Evolutionary conservation across 805 yeast genomes (phyloP), one percentile per base, ranked within the genome.

Genomic region (Yarrowia alimentaria): DNA sequence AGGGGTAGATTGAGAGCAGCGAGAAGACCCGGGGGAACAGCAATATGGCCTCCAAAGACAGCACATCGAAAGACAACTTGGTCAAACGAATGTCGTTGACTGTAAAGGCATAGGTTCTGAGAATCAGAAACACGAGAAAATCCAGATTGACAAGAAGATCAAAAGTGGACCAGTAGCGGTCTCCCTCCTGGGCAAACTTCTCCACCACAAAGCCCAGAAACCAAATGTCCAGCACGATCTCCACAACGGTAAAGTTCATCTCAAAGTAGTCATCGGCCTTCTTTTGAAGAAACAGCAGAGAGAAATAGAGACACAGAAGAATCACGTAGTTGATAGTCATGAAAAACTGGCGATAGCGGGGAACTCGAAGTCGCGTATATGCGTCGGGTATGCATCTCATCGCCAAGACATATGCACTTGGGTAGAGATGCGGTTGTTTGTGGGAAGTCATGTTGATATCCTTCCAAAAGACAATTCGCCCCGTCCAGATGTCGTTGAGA

Each of bases 401-500:
- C 0, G 43, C 43, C 5, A 37, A n/a, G 5, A 37, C 43, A 8
- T 24, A 37, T 8, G 30, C 24, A 2, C 30, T 37, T 5, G 43
- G 43, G 21, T 37, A 37, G 12, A 59, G 52, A 20, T 54, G 51
- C 5, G 65, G 59, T 10, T 50, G 51, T 51, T 64, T 64, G 19
- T 33, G 54, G 4, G 65, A 53, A 10, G 54, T 56, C 5, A 58
- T 48, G 21, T 58, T 54, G 29, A 64, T 64, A 14, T 53, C 55
- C 30, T 63, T 59, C 68, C 68, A 64, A 28, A 62, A 64, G 20
- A 65, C 67, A 31, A 64, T 61, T n/a, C 57, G 53, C 11, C 68
- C 68, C 12, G 55, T 57, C 68, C 68, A 64, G 10, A 64, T 56
- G 2, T 60, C 58, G 12, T 53, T 31, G 16, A 64, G 51, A 10